Conservation (phyloP, 345 rosid genomes). For the Eucalyptus pauciflora region DNA sequence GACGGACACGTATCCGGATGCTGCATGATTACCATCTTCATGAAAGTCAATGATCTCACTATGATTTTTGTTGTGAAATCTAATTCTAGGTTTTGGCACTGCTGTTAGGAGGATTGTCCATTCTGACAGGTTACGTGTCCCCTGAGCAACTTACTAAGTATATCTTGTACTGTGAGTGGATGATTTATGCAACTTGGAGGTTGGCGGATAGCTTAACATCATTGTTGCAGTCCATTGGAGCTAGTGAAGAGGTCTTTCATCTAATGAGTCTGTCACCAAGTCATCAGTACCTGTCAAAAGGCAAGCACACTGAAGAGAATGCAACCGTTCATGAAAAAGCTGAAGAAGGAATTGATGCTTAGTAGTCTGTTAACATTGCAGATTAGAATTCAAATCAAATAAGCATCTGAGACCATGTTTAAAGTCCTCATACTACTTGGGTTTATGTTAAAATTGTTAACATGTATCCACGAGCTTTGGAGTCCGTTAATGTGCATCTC, state of each 20-base stretch:
- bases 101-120: conserved; percentile 33
- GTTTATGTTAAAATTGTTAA: background rate
- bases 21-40: background rate
- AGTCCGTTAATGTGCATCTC: background rate
- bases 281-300: conserved; percentile 22
- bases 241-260: conserved; percentile 35
- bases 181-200: conserved; percentile 50
- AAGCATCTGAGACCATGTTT: background rate
- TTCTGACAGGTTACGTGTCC: conserved; percentile 19
- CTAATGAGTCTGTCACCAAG: conserved; percentile 20
- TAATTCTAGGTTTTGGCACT: conserved; percentile 21
- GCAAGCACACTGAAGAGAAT: conserved; percentile 3
- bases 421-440: background rate
- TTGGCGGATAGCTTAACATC: conserved; percentile 28
- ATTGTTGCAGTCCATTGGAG: conserved; percentile 28
- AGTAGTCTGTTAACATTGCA: background rate
- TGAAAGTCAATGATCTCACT: background rate
- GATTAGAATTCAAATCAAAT: background rate
- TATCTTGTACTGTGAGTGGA: conserved; percentile 38
- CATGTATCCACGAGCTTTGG: background rate
- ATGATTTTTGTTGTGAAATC: background rate
- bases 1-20: background rate
- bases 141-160: conserved; percentile 37
- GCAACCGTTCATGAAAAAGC: background rate
- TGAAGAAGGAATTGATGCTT: background rate